Evolutionary conservation across 1,284 basidiomycete species (phyloP).

Genomic region (Ceratobasidium sp.): DNA sequence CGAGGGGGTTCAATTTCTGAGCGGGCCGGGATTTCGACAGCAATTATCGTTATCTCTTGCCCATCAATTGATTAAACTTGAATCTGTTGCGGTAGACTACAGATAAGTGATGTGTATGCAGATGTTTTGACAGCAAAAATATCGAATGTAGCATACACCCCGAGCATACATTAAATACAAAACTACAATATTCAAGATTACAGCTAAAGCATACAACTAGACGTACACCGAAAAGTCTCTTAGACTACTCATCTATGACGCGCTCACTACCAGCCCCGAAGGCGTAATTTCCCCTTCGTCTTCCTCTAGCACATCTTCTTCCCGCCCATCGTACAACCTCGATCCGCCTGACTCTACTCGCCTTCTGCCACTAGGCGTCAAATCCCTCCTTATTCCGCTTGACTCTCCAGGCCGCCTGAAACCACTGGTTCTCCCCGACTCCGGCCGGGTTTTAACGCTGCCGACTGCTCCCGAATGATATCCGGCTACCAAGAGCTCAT

Average conservation of each 20-base stretch:
- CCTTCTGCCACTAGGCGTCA: not conserved
- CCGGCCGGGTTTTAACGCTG: slow-evolving; percentile 3
- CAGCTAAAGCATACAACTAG: slow-evolving; percentile 32
- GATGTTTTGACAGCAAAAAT: not conserved
- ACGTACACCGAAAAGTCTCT: not conserved
- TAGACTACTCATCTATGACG: slow-evolving; percentile 1
- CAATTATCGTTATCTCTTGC: not conserved
- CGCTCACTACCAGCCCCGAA: slow-evolving; percentile 16
- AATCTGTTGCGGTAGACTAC: not conserved
- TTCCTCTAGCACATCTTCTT: slow-evolving; percentile 71
- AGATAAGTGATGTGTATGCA: not conserved
- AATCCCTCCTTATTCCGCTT: not conserved
- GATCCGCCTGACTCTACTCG: not conserved
- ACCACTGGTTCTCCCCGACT: not conserved
- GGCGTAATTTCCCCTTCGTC: slow-evolving; percentile 69
- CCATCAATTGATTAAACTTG: slow-evolving; percentile 38
- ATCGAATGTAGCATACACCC: not conserved
- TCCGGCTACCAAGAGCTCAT: slow-evolving; percentile 9
- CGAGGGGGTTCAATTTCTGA: slow-evolving; percentile 48
- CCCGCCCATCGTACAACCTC: not conserved
- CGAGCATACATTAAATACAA: slow-evolving; percentile 21
- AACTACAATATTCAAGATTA: slow-evolving; percentile 1
- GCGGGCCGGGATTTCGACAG: not conserved
- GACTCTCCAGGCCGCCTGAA: slow-evolving; percentile 21
- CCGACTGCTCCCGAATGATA: slow-evolving; percentile 1